Evolutionary conservation across 495 filamentous ascomycete genomes (phyloP), one percentile per base, ranked within the genome.

Genomic region (Barbatosphaeria neglecta): DNA sequence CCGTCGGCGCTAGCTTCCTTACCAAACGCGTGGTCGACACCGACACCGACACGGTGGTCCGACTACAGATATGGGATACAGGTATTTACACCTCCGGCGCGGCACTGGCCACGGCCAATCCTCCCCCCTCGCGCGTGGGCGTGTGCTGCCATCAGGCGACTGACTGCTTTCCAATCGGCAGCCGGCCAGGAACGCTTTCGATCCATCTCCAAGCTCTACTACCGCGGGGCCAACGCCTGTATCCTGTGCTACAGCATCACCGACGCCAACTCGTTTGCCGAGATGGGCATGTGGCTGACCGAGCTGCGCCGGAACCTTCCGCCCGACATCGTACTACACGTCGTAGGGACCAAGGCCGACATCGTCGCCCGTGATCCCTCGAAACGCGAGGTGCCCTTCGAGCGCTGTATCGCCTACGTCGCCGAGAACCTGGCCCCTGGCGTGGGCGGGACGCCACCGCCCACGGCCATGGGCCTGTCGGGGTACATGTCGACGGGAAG

Each of bases 121-220:
- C 35, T 37, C 33, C 33, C 16, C 27, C 45, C 37, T 22, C 39
- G n/a, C n/a, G n/a, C n/a, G n/a, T n/a, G n/a, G n/a, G n/a, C n/a
- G n/a, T n/a, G n/a, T n/a, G n/a, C n/a, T n/a, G n/a, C n/a, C n/a
- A n/a, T n/a, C 31, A 28, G 4, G 27, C 18, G 8, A 18, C 41
- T 25, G 18, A 40, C 17, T 15, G 22, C 20, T 13, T 39, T 23
- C 40, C 8, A 15, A 17, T 23, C 18, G 15, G 46, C 47, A 50
- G 92, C 90, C 42, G 92, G 92, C 38, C 92, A 96, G 56, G 92
- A 98, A 69, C 80, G 92, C 11, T 98, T 96, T 62, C 83, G 92
- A 47, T 84, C 80, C 22, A 96, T 98, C 46, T 92, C 87, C 11
- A 81, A 87, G 22, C 78, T 96, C 25, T 98, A 98, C 66, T 98